Evolutionary conservation across 352 stramenopile genomes (phyloP).

Genomic region (Phytophthora megakarya): DNA sequence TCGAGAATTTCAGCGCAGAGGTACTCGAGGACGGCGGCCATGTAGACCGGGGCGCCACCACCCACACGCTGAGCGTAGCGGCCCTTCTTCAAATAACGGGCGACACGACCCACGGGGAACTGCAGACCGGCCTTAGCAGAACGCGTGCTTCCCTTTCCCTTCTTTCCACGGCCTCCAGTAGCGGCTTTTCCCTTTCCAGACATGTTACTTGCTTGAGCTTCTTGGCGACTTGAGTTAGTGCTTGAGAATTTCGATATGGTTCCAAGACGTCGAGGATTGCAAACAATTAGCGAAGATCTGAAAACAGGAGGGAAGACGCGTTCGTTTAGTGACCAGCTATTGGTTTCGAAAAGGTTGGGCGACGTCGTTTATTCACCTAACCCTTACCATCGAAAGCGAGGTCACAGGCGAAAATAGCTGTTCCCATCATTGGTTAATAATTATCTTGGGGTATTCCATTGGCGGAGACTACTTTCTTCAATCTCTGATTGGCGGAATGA

Average conservation of each 20-base stretch:
- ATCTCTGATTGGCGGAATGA: conserved; percentile 28
- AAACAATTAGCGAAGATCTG: neutral
- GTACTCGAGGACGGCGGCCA: conserved; percentile 95
- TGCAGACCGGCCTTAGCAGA: conserved; percentile 94
- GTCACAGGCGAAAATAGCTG: conserved; percentile 15
- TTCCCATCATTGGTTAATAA: conserved; percentile 24
- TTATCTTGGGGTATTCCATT: conserved; percentile 5
- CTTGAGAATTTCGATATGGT: conserved; percentile 39
- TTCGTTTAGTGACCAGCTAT: neutral
- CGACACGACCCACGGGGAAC: conserved; percentile 95
- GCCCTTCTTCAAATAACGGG: conserved; percentile 93
- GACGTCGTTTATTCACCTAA: conserved; percentile 5
- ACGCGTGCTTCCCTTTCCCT: conserved; percentile 61
- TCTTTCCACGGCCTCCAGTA: conserved; percentile 76
- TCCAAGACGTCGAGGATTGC: neutral
- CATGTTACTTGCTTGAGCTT: conserved; percentile 44
- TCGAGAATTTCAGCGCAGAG: conserved; percentile 95
- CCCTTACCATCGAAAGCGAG: conserved; percentile 14
- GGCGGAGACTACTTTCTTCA: conserved; percentile 5
- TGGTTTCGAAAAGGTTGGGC: neutral
- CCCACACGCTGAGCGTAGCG: conserved; percentile 92
- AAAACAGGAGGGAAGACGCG: conserved; percentile 15
- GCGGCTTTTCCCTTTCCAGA: conserved; percentile 81
- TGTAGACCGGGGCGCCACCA: conserved; percentile 93
- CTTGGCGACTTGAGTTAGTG: conserved; percentile 31